Base-by-base conservation (phyloP, 2,329 filamentous ascomycete species). In the Fusarium pseudoanthophilum region DNA sequence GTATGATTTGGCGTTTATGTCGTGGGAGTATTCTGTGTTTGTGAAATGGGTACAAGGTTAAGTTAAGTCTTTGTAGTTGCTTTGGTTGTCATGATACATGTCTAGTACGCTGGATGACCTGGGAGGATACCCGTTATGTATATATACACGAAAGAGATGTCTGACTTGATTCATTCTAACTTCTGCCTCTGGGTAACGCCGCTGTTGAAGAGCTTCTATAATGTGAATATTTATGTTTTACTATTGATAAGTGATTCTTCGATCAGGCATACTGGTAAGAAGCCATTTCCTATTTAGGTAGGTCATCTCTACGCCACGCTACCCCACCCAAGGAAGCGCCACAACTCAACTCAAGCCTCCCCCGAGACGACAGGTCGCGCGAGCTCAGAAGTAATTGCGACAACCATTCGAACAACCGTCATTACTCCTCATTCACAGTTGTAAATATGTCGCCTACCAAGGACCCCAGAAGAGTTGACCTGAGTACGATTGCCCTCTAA, bases 401-500 rank as follows among this genome's bases (percentile, higher is more conserved):
- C 72, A 67, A 59, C 63, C 68, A 48, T 62, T 46, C 28, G 36
- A 67, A 66, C 49, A 64, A 64, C 58, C 57, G 60, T 61, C 71
- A 42, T 34, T 55, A 43, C 66, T 66, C 55, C 45, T 64, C 69
- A 67, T 69, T 53, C 24, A 61, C 43, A 58, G 32, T 39, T 72
- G 67, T 59, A 63, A 64, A 65, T 28, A 86, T 85, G 84, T 80
- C 84, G 55, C 82, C 81, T 62, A 80, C 72, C 72, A 85, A 84
- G 77, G 85, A 86, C 60, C 81, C 84, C 79, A 82, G 85, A 73
- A 78, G 84, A 74, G 67, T 82, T 34, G 85, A 86, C 73, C 78
- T 86, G 78, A 81, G 85, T 86, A 75, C 77, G 84, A 63, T 11
- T 21, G 7, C 16, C 11, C 10, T 18, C 18, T 24, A 18, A 26